These are phyloP conservation scores for Ganoderma sp. DNA, from an alignment of 1,284 basidiomycete species.

Conservation along the genomic window DNA sequence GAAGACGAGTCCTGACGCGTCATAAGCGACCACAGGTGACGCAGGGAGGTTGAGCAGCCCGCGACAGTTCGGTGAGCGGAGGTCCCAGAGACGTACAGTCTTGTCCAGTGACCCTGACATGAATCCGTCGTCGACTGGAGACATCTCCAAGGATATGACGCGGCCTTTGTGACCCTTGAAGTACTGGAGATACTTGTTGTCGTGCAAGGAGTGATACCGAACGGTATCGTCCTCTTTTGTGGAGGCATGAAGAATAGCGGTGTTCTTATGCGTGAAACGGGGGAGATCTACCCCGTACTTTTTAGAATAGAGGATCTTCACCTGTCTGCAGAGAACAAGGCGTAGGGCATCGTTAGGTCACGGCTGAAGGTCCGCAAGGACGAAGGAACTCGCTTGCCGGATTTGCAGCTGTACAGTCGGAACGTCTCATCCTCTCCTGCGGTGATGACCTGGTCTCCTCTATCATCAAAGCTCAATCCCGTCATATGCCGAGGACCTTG, in stretches of 20 bases:
- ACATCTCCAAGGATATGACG: conserved; percentile 91
- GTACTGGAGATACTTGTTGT: conserved; percentile 96
- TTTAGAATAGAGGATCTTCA: conserved; percentile 86
- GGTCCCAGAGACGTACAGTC: conserved; percentile 96
- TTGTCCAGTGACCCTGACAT: conserved; percentile 94
- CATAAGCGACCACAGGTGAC: conserved; percentile 88
- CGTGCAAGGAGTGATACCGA: conserved; percentile 93
- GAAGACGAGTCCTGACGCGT: conserved; percentile 89
- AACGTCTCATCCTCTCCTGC: conserved; percentile 95
- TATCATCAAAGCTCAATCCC: conserved; percentile 89
- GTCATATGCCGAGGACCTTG: conserved; percentile 76
- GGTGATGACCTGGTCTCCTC: conserved; percentile 86
- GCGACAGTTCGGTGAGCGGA: conserved; percentile 79
- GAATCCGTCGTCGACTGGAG: conserved; percentile 93
- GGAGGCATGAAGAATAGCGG: conserved; percentile 87
- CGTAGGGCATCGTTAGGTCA: conserved; percentile 32
- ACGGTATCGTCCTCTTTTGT: conserved; percentile 96
- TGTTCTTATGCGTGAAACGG: conserved; percentile 91
- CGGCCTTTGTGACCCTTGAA: conserved; percentile 92
- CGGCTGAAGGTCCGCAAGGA: conserved; percentile 34
- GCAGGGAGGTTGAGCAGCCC: conserved; percentile 74
- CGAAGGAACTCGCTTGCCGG: conserved; percentile 83
- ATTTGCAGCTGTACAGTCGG: conserved; percentile 85
- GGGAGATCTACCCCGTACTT: conserved; percentile 97
- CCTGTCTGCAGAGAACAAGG: conserved; percentile 51